phyloP scores from a whole-genome alignment of 2,329 filamentous ascomycete genomes.

The Verticillium nubilum region DNA sequence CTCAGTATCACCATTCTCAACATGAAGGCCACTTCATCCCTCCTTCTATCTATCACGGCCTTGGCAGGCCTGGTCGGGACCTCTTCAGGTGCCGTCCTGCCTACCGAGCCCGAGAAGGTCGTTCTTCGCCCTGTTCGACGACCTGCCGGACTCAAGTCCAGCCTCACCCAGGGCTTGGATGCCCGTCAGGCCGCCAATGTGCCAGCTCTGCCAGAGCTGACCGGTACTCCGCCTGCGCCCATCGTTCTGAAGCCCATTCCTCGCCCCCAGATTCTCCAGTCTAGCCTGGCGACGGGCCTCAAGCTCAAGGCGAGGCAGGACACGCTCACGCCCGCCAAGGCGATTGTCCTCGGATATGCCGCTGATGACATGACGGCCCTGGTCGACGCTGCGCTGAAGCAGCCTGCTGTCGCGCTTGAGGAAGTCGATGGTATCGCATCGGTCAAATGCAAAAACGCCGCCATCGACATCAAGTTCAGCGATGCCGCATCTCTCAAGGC shows the following conservation, averaged over 20 bases:
- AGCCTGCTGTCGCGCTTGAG: conserved; percentile 7
- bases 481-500: conserved; percentile 31
- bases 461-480: conserved; percentile 34
- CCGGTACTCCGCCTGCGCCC: neutral
- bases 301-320: neutral
- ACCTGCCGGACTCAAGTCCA: neutral
- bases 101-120: neutral
- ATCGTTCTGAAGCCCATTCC: neutral
- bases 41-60: conserved; percentile 6
- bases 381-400: neutral
- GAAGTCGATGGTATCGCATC: neutral
- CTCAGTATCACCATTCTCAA: neutral
- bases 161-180: neutral
- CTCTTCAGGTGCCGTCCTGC: conserved; percentile 3
- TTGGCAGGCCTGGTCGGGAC: neutral
- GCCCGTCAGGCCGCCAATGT: neutral
- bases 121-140: conserved; percentile 5
- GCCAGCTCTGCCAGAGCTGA: neutral
- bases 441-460: conserved; percentile 8
- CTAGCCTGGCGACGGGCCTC: neutral
- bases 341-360: neutral
- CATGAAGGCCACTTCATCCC: conserved; percentile 4
- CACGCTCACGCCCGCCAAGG: neutral
- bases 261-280: neutral
- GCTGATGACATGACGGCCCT: neutral